phyloP scores from a whole-genome alignment of 306 rosid genomes.

The Vigna hirtella region DNA sequence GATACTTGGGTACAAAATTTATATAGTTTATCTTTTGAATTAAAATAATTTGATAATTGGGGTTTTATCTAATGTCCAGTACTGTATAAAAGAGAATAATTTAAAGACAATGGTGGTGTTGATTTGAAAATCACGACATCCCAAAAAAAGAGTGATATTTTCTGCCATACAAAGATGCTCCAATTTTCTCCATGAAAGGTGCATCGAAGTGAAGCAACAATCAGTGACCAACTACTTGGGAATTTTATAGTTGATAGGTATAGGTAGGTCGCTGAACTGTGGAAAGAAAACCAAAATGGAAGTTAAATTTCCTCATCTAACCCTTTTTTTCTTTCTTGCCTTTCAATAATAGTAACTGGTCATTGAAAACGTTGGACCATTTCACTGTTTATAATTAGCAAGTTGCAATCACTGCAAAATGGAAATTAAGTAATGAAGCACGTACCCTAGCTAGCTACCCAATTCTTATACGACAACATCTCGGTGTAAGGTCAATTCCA shows the following conservation, averaged over 20 bases:
- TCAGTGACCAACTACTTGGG: constrained; percentile 38
- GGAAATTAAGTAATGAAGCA: constrained; percentile 24
- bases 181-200: constrained; percentile 1
- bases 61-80: too few relatives aligned
- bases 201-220: constrained; percentile 32
- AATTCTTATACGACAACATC: background rate
- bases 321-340: background rate
- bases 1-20: too few relatives aligned
- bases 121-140: too few relatives aligned
- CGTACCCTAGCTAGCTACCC: background rate
- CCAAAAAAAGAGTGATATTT: background rate
- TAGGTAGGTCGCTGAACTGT: constrained; percentile 39
- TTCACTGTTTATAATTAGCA: constrained; percentile 10
- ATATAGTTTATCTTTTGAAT: too few relatives aligned
- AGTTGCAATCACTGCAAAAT: constrained; percentile 12
- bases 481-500: constrained; percentile 46
- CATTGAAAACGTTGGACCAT: background rate
- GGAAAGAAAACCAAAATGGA: constrained; percentile 19
- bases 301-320: constrained; percentile 25
- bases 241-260: constrained; percentile 34
- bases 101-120: too few relatives aligned
- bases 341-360: constrained; percentile 29
- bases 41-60: too few relatives aligned
- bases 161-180: background rate
- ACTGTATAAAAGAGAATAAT: too few relatives aligned